phyloP scores from a whole-genome alignment of 208 protist species.

The Tritrichomonas foetus region DNA sequence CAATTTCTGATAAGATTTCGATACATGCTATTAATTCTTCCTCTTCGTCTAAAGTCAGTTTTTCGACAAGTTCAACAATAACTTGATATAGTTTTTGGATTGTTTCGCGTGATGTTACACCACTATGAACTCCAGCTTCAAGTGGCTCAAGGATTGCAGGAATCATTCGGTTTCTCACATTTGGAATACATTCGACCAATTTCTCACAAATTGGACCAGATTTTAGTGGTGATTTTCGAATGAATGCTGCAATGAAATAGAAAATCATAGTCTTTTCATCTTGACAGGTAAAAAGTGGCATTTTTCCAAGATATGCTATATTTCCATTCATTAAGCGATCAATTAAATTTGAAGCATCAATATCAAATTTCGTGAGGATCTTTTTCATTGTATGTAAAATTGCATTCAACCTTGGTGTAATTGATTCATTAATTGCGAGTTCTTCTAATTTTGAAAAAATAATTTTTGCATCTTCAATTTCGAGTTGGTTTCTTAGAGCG shows the following conservation, averaged over 20 bases:
- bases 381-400: constrained; percentile 20
- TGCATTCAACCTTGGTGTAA: background rate
- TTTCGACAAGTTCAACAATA: background rate
- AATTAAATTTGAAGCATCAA: no score
- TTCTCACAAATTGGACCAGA: background rate
- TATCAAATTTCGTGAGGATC: background rate
- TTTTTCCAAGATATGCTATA: background rate
- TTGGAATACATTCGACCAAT: background rate
- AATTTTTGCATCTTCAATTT: background rate
- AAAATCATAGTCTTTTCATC: constrained; percentile 34
- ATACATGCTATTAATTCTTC: background rate
- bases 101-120: background rate
- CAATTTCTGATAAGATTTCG: background rate
- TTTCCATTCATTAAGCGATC: background rate
- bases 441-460: background rate
- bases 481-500: background rate
- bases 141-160: background rate
- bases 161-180: background rate
- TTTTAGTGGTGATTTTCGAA: background rate
- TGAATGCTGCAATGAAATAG: background rate
- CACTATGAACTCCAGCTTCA: background rate
- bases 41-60: background rate
- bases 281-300: background rate
- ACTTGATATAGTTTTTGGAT: background rate
- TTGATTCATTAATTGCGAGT: background rate